A percentile compares a stretch with the other conserved stretches of the same genome.
These are phyloP conservation scores for Sclerospora graminicola DNA, from an alignment of 352 stramenopile species.

Conservation along the genomic window DNA sequence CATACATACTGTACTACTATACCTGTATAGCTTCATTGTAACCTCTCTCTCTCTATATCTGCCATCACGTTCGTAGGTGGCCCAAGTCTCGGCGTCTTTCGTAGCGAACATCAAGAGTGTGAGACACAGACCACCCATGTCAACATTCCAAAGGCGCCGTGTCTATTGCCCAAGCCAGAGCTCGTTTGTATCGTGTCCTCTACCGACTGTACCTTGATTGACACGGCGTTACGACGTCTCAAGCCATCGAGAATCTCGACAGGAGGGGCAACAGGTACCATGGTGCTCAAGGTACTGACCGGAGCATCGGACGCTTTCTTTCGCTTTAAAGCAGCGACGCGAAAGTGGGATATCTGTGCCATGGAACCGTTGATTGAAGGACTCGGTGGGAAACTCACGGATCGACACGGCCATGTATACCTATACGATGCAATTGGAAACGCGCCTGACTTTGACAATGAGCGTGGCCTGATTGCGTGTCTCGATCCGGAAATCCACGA, in stretches of 20 bases:
- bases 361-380: constrained; percentile 53
- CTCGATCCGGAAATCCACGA: constrained; percentile 27
- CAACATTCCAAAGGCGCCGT: constrained; percentile 12
- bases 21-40: no score
- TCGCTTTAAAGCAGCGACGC: constrained; percentile 55
- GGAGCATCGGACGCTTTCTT: constrained; percentile 59
- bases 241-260: constrained; percentile 25
- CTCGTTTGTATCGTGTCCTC: constrained; percentile 49
- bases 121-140: constrained; percentile 16
- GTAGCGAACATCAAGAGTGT: constrained; percentile 21
- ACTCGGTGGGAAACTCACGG: constrained; percentile 42
- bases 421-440: constrained; percentile 42
- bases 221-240: constrained; percentile 29
- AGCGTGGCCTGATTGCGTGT: constrained; percentile 39
- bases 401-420: constrained; percentile 49
- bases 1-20: no score
- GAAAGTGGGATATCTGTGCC: constrained; percentile 74
- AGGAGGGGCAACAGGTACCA: constrained; percentile 61
- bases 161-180: constrained; percentile 25
- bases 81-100: constrained; percentile 40
- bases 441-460: constrained; percentile 53
- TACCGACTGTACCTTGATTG: constrained; percentile 38
- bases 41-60: constrained; percentile 3
- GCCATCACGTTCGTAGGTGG: constrained; percentile 41
- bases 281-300: constrained; percentile 56